Percentiles rank a stretch among this genome's conserved stretches.
Conservation (phyloP, 768 basidiomycete species). For the Pisolithus tinctorius region DNA sequence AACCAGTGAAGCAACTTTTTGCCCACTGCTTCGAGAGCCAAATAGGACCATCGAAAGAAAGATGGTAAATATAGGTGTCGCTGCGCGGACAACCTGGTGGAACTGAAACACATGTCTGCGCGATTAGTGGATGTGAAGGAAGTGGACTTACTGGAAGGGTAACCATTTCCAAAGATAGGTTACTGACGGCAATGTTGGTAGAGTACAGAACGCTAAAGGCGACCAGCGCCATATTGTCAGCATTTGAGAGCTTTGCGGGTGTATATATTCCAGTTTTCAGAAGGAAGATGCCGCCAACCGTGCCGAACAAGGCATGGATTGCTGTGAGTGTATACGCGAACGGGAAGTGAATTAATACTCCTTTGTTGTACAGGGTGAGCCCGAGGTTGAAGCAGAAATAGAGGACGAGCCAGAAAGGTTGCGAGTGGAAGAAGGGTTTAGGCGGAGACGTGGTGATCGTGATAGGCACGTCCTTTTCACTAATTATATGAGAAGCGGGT, state of each 20-base stretch:
- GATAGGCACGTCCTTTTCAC: slow-evolving; percentile 4
- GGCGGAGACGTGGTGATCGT: slow-evolving; percentile 7
- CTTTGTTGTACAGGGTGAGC: slow-evolving; percentile 94
- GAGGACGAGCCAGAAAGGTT: slow-evolving; percentile 58
- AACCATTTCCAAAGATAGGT: slow-evolving; percentile 81
- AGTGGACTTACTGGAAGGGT: slow-evolving; percentile 70
- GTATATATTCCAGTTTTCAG: slow-evolving; percentile 51
- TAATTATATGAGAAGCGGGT: not conserved
- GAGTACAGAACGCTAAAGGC: slow-evolving; percentile 89
- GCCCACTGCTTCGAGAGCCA: slow-evolving; percentile 47
- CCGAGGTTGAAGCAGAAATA: slow-evolving; percentile 91
- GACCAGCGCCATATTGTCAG: slow-evolving; percentile 56
- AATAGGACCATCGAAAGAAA: slow-evolving; percentile 67
- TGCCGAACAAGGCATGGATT: slow-evolving; percentile 81
- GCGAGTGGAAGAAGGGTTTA: slow-evolving; percentile 19
- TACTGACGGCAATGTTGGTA: slow-evolving; percentile 92
- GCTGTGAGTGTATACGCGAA: slow-evolving; percentile 96
- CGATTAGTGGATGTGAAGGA: not conserved
- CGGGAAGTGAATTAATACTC: slow-evolving; percentile 84
- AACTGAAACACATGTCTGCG: slow-evolving; percentile 47
- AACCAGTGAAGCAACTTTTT: slow-evolving; percentile 65
- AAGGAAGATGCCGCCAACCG: slow-evolving; percentile 69
- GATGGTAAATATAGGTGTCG: slow-evolving; percentile 90
- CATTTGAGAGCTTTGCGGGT: slow-evolving; percentile 44
- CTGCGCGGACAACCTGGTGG: slow-evolving; percentile 93